Conservation (phyloP, 2,329 filamentous ascomycete genomes). For the Sporothrix luriei region DNA sequence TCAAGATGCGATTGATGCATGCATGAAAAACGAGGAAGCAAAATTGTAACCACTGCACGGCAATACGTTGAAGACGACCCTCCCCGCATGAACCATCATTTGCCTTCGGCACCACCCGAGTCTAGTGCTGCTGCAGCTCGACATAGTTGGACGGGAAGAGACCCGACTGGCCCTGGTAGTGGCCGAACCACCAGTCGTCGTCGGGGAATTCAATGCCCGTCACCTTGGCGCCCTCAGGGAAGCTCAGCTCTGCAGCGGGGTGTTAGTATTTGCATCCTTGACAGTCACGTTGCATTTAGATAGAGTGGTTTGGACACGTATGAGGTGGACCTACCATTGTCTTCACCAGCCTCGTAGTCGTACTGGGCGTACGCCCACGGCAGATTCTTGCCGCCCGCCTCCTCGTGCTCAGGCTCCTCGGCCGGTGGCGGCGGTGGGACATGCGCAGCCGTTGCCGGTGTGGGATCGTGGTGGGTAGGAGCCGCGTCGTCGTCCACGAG, state of each 20-base stretch:
- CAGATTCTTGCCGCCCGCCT: constrained; percentile 44
- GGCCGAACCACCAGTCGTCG: constrained; percentile 98
- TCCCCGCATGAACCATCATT: neutral
- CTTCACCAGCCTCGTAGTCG: constrained; percentile 95
- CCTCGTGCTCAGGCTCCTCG: constrained; percentile 47
- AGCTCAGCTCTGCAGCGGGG: constrained; percentile 65
- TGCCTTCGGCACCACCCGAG: neutral
- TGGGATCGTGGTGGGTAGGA: constrained; percentile 41
- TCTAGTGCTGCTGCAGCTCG: constrained; percentile 50
- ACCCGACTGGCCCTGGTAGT: constrained; percentile 75
- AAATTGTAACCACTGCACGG: neutral
- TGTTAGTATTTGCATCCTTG: constrained; percentile 32
- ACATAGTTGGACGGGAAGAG: constrained; percentile 81
- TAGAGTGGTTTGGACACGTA: neutral
- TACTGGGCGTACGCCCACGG: constrained; percentile 83
- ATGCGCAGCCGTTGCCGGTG: constrained; percentile 28
- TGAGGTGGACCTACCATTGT: constrained; percentile 65
- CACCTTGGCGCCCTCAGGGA: constrained; percentile 85
- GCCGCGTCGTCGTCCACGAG: constrained; percentile 57
- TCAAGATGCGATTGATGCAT: neutral
- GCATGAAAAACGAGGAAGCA: neutral
- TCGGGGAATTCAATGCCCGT: constrained; percentile 90
- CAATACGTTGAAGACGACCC: too few relatives aligned
- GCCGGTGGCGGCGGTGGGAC: constrained; percentile 44
- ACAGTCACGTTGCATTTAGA: neutral